Conservation (phyloP, 1,284 basidiomycete genomes). For the Violaceomyces palustris region DNA sequence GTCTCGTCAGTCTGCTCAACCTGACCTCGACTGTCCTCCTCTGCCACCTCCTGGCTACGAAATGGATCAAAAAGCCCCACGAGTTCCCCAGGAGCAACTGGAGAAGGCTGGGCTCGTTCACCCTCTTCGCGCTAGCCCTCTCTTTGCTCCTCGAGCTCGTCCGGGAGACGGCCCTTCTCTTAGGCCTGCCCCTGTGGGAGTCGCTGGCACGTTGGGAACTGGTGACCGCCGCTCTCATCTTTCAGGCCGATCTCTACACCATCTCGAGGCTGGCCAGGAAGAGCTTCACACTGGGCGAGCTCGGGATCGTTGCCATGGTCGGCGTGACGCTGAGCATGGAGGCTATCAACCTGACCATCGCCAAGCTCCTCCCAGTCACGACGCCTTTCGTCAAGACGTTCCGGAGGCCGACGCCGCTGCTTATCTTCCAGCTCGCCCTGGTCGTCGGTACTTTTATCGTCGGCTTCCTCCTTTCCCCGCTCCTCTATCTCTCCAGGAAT, state of each 20-base stretch:
- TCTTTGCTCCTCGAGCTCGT: constrained; percentile 47
- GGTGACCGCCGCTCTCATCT: constrained; percentile 70
- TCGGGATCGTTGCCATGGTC: constrained; percentile 79
- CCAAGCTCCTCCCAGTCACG: constrained; percentile 53
- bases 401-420: constrained; percentile 82
- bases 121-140: constrained; percentile 48
- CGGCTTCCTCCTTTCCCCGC: constrained; percentile 87
- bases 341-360: constrained; percentile 37
- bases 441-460: constrained; percentile 86
- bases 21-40: constrained; percentile 28
- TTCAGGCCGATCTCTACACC: constrained; percentile 84
- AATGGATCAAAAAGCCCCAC: constrained; percentile 26
- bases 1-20: constrained; percentile 37
- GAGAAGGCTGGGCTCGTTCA: constrained; percentile 51
- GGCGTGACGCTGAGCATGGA: constrained; percentile 84
- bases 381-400: constrained; percentile 89
- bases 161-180: constrained; percentile 36
- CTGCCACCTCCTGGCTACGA: constrained; percentile 32
- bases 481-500: constrained; percentile 85
- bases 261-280: constrained; percentile 83
- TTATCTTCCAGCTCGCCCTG: constrained; percentile 87
- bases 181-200: constrained; percentile 44
- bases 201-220: constrained; percentile 60
- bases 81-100: constrained; percentile 44
- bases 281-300: constrained; percentile 90